These are phyloP conservation scores for Nakazawaea wickerhamii DNA, from an alignment of 805 yeast species.

Conservation along the genomic window DNA sequence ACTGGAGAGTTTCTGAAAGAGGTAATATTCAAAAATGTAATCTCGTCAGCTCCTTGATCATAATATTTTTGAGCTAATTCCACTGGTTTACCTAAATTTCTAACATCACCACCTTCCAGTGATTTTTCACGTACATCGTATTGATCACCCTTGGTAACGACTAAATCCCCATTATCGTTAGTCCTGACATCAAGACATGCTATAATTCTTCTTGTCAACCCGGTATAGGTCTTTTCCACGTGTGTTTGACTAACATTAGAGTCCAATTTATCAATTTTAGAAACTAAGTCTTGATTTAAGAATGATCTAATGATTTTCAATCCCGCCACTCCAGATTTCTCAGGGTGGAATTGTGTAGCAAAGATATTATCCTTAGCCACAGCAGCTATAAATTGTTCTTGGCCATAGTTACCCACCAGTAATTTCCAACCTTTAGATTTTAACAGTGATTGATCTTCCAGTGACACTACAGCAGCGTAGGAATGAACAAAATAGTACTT, in stretches of 20 bases:
- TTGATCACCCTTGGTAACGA: constrained; percentile 98
- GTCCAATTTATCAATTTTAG: constrained; percentile 15
- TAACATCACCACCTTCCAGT: constrained; percentile 46
- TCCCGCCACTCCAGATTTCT: constrained; percentile 92
- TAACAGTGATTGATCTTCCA: constrained; percentile 27
- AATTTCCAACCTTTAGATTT: constrained; percentile 57
- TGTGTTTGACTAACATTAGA: constrained; percentile 8
- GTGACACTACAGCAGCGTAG: constrained; percentile 67
- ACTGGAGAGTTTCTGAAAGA: constrained; percentile 93
- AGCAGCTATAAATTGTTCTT: constrained; percentile 81
- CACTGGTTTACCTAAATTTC: constrained; percentile 96
- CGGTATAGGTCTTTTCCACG: constrained; percentile 33
- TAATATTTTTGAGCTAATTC: constrained; percentile 88
- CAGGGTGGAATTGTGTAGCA: constrained; percentile 99
- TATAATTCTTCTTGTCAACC: constrained; percentile 84
- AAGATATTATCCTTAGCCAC: constrained; percentile 70
- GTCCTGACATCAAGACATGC: constrained; percentile 97
- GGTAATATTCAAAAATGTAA: constrained; percentile 91
- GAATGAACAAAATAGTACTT: constrained; percentile 96
- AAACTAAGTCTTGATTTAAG: constrained; percentile 40
- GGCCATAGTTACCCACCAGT: constrained; percentile 68
- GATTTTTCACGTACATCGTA: constrained; percentile 88
- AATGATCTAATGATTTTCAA: constrained; percentile 70
- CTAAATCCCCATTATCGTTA: constrained; percentile 91
- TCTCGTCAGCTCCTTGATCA: constrained; percentile 94